phyloP scores from a whole-genome alignment of 116 monocot species.

The Trichopus zeylanicus region DNA sequence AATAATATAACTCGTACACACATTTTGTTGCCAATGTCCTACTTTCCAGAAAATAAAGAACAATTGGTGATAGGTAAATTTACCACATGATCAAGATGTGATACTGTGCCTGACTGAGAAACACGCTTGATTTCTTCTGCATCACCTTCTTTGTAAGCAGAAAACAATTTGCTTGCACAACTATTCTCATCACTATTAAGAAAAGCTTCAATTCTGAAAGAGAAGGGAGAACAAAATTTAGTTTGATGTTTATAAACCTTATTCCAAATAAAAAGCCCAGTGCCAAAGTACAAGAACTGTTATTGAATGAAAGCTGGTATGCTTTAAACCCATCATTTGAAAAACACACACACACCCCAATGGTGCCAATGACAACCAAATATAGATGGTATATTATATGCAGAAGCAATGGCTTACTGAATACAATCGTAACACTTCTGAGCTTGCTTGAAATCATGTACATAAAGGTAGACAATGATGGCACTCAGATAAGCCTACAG shows the following conservation, averaged over 20 bases:
- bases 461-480: constrained; percentile 87
- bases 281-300: not conserved
- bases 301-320: not conserved
- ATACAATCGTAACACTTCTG: constrained; percentile 95
- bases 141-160: constrained; percentile 78
- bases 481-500: constrained; percentile 94
- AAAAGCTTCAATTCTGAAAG: constrained; percentile 67
- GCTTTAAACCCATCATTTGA: not conserved
- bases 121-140: constrained; percentile 78
- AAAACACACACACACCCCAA: not conserved
- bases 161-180: constrained; percentile 71
- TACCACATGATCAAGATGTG: constrained; percentile 90
- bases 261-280: not conserved
- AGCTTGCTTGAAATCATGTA: constrained; percentile 94
- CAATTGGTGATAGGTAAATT: not conserved
- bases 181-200: constrained; percentile 78
- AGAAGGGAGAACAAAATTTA: not conserved
- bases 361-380: not conserved
- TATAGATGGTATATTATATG: too few relatives aligned
- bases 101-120: constrained; percentile 51
- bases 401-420: constrained; percentile 50
- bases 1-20: too few relatives aligned
- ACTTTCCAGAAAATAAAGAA: not conserved
- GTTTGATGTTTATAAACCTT: not conserved
- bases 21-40: too few relatives aligned